A percentile compares a stretch with the other conserved stretches of the same genome.
These are phyloP conservation scores for Leishmania gerbilli DNA, from an alignment of 208 protist species.

Conservation along the genomic window DNA sequence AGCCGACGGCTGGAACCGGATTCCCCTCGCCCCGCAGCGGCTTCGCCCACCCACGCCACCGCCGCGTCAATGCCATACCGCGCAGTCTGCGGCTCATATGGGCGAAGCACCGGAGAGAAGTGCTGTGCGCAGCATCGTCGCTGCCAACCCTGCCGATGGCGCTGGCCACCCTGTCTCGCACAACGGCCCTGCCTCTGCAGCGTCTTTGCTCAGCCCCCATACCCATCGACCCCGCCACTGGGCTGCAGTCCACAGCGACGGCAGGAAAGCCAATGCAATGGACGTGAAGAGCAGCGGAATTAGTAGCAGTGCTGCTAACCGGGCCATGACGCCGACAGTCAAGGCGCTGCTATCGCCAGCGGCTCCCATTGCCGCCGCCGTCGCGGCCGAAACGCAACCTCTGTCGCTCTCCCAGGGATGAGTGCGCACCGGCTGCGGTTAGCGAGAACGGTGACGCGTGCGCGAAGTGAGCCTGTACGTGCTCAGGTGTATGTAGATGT, in stretches of 20 bases:
- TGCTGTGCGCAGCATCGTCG: background rate
- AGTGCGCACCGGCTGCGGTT: background rate
- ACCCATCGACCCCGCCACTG: background rate
- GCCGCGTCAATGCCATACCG: slow-evolving; percentile 20
- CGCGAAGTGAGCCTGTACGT: background rate
- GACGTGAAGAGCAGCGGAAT: background rate
- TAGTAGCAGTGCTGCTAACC: background rate
- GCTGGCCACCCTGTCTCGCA: background rate
- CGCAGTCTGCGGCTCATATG: background rate
- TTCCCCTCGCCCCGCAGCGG: background rate
- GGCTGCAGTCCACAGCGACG: background rate
- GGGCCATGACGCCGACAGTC: background rate
- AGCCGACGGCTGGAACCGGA: background rate
- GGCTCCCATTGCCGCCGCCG: background rate
- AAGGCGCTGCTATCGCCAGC: background rate
- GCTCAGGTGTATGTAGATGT: background rate
- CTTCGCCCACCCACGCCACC: slow-evolving; percentile 28
- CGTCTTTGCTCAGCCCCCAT: background rate
- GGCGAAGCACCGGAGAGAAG: background rate
- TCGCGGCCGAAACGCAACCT: background rate
- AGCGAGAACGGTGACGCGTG: background rate
- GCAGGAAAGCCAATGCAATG: background rate
- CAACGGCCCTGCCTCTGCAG: background rate
- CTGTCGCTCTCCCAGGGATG: background rate
- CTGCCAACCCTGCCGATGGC: background rate